Base-by-base conservation (phyloP, 78 protist genomes). In the Dictyostelium purpureum region DNA sequence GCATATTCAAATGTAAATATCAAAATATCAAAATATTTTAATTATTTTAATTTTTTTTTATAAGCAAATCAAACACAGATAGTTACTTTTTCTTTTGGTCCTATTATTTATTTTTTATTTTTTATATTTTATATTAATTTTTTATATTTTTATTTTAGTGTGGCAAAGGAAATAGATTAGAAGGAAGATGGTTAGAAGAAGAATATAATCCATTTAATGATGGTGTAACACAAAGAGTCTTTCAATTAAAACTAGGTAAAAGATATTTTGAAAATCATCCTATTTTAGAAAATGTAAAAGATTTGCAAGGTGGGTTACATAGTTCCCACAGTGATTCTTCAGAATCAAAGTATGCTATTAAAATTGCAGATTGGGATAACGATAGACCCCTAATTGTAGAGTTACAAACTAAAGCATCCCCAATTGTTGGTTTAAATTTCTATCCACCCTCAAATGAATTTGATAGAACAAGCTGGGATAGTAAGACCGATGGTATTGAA, bases 141-240 rank as follows among this genome's bases (percentile, higher is more conserved):
- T 35, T 6, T 21, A 63, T 28, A 7, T 63, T 16, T 33, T 35
- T 4, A 7, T 33, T 63, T 33, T 63, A 69, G 77, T 83, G 90
- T 59, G 92, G 92, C 1, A 66, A 56, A 28, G 90, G 92, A 10
- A 85, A 85, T 57, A 24, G 76, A 33, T 31, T 85, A 14, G 92
- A 61, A 24, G 92, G 92, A 24, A 33, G 75, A 10, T 85, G 80
- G 80, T 49, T 73, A 67, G 66, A 70, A 42, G 75, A 73, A 11
- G 31, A 56, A 6, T 85, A 85, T 38, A 66, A 56, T 28, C 92
- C 92, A 33, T 52, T 85, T 24, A 16, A 18, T 11, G 92, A 77
- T 61, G 92, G 92, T 24, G 47, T 31, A 16, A 85, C 92, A 14
- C 52, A 26, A 24, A 52, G 92, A 70, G 66, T 74, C 2, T 73